Evolutionary conservation across 2,329 filamentous ascomycete genomes (phyloP).

Genomic region (Alternaria panax): DNA sequence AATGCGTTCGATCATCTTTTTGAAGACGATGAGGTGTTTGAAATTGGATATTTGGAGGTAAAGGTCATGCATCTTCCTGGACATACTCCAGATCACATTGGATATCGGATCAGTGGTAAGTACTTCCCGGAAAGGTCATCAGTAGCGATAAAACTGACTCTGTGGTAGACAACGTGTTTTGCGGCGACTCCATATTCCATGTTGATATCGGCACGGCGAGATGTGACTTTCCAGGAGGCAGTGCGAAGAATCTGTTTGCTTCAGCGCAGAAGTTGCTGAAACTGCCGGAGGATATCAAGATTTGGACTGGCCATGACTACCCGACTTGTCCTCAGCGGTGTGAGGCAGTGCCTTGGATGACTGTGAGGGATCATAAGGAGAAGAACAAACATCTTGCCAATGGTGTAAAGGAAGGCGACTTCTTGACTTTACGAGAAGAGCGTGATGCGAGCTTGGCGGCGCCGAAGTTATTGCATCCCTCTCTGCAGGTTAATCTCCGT

Average conservation of each 20-base stretch:
- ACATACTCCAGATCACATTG: conserved; percentile 68
- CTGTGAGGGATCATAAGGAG: conserved; percentile 45
- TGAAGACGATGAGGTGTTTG: conserved; percentile 62
- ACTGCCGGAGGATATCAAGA: conserved; percentile 37
- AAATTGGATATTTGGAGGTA: conserved; percentile 57
- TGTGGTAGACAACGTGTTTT: conserved; percentile 41
- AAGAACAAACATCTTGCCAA: conserved; percentile 47
- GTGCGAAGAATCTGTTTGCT: conserved; percentile 33
- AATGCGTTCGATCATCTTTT: conserved; percentile 62
- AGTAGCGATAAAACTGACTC: not conserved
- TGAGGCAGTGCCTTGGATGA: conserved; percentile 42
- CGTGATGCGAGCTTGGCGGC: conserved; percentile 41
- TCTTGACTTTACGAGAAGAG: conserved; percentile 42
- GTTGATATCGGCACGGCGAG: conserved; percentile 45
- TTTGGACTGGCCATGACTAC: conserved; percentile 50
- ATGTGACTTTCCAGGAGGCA: conserved; percentile 48
- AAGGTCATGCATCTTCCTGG: conserved; percentile 65
- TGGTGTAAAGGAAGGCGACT: conserved; percentile 38
- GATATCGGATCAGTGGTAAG: conserved; percentile 61
- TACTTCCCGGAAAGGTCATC: not conserved
- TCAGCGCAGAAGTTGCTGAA: conserved; percentile 39
- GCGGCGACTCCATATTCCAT: conserved; percentile 49
- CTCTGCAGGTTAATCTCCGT: conserved; percentile 53
- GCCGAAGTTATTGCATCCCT: conserved; percentile 48
- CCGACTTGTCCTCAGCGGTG: conserved; percentile 27